Evolutionary conservation across 1,139 yeast species (phyloP), one percentile per base, ranked within the genome.

Genomic region (Kurtzmaniella natalensis): DNA sequence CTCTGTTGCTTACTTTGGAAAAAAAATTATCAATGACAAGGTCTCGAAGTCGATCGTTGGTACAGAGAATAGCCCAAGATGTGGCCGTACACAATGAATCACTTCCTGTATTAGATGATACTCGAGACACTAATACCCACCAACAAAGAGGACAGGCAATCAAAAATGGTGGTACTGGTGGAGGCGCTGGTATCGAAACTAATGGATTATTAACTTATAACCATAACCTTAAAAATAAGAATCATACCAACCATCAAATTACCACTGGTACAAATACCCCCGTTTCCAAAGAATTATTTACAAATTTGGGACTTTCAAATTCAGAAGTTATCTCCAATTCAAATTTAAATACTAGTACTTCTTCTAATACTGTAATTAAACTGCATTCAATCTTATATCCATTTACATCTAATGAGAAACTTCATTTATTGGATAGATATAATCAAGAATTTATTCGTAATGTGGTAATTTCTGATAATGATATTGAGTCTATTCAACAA

Each of bases 11-110:
- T 61, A 57, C 44, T 34, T 37, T 45, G 33, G 33, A 37, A n/a
- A n/a, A n/a, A n/a, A 13, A 44, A 40, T 26, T 5, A 19, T 10
- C 6, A 19, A 63, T 62, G 70, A 46, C 63, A 30, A 50, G 73
- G 39, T 50, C 47, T 16, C 55, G 82, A 50, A 66, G 78, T 35
- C 66, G 69, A 38, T 76, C 83, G 4, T 67, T 75, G 39, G 81
- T 76, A 2, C 63, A 64, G 37, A 50, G 52, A 35, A 63, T 68
- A 25, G 72, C 74, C 4, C 53, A 57, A 37, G 70, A 64, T 27
- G 57, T 59, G 13, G 70, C 69, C 5, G 39, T 52, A 5, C 52
- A 50, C 34, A 43, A 45, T 8, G 57, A 50, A 5, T 8, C 7
- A 13, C 29, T 26, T 4, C 29, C 29, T n/a, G 29, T 26, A 7